A percentile compares a stretch with the other conserved stretches of the same genome.
phyloP scores from a whole-genome alignment of 148 eudicot genomes.

The Pharnaceum exiguum region DNA sequence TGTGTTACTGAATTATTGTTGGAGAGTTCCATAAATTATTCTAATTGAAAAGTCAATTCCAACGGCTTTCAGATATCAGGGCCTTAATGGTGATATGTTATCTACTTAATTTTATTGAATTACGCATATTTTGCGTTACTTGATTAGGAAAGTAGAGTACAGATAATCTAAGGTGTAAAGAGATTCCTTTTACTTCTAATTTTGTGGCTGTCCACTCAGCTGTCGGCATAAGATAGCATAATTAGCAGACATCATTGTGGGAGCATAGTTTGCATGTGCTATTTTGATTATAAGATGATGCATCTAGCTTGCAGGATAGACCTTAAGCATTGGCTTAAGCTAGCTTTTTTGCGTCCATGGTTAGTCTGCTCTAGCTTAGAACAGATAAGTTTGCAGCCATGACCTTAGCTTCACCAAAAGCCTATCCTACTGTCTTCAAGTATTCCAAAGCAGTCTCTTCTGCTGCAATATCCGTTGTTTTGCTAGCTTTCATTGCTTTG shows the following conservation, averaged over 20 bases:
- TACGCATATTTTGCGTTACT: no score
- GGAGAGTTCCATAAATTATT: no score
- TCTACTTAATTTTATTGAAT: no score
- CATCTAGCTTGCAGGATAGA: slow-evolving; percentile 5
- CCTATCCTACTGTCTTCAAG: slow-evolving; percentile 18
- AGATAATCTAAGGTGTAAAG: slow-evolving; percentile 9
- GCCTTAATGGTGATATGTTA: no score
- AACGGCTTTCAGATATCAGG: not conserved
- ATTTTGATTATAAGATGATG: slow-evolving; percentile 7
- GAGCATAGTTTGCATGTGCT: slow-evolving; percentile 15
- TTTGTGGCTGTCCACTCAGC: slow-evolving; percentile 5
- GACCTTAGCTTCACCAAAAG: slow-evolving; percentile 37
- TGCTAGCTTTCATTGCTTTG: slow-evolving; percentile 47
- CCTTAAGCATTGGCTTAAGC: not conserved
- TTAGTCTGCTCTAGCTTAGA: slow-evolving; percentile 6
- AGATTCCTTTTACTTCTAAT: slow-evolving; percentile 9
- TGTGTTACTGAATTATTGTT: slow-evolving; percentile 2
- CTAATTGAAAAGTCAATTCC: not conserved
- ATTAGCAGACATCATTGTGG: slow-evolving; percentile 11
- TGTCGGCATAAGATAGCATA: slow-evolving; percentile 4
- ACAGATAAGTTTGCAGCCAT: slow-evolving; percentile 26
- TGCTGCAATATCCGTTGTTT: slow-evolving; percentile 44
- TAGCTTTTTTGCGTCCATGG: not conserved
- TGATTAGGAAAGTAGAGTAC: no score
- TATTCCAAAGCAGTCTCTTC: slow-evolving; percentile 51